Base-by-base conservation (phyloP, 176 grass and related monocot species). In the Echinochloa phyllopogon region DNA sequence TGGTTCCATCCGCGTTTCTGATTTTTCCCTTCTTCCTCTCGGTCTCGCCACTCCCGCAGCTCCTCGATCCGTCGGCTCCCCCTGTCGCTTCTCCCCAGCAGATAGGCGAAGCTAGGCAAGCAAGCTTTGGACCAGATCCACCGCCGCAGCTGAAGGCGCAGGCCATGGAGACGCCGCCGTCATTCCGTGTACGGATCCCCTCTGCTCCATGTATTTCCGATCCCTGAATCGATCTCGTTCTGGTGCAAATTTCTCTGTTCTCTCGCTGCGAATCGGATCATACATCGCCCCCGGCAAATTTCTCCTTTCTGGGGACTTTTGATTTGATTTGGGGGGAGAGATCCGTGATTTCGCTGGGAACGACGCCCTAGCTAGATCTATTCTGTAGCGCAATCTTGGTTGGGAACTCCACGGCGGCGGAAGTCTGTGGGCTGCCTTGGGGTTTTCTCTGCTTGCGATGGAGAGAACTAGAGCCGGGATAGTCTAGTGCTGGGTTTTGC, bases 101-200 rank as follows among this genome's bases (percentile, higher is more conserved):
- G 77, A 89, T 89, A 62, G 47, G 75, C 44, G 81, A 69, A 33
- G 39, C 70, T 78, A 81, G 27, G 47, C 16, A 72, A 49, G 6
- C 80, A 12, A 75, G 52, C 18, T 77, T 43, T 4, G 25, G 23
- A n/a, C 39, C 82, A 4, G 61, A 52, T 50, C 57, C n/a, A 10
- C 48, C 57, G 38, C 25, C 16, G 8, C 17, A 12, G 39, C 55
- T n/a, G 3, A 58, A 21, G 45, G 2, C 47, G 50, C 21, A 58
- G 69, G 60, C 23, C 6, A 89, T 89, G 86, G 90, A 88, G 89
- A 69, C 55, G 53, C 92, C 88, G 69, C 92, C 95, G 82, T 50
- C 84, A 36, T 98, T 98, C 91, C 86, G 95, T 78, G 95, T 98
- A 87, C 33, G 80, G 4, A n/a, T 42, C 75, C 57, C 2, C 65